Evolutionary conservation across 1,284 basidiomycete species (phyloP).

Genomic region (Sporisorium exsertum): DNA sequence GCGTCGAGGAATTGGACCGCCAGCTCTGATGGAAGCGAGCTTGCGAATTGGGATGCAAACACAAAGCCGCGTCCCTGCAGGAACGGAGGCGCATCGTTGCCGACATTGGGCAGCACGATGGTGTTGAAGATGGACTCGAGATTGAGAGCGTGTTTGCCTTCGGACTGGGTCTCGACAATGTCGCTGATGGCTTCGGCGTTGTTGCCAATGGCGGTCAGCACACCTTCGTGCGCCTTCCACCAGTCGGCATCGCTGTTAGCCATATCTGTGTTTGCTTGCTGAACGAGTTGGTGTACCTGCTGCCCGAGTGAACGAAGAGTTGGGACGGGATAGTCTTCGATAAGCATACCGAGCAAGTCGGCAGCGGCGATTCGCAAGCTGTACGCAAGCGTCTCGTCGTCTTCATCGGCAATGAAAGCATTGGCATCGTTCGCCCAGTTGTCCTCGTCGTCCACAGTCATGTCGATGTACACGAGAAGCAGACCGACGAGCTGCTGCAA

Average conservation of each 20-base stretch:
- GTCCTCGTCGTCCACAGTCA: constrained; percentile 92
- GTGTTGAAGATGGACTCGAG: constrained; percentile 80
- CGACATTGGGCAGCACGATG: constrained; percentile 82
- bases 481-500: constrained; percentile 75
- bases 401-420: constrained; percentile 91
- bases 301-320: constrained; percentile 72
- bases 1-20: constrained; percentile 78
- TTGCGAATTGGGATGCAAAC: constrained; percentile 89
- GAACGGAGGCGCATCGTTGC: constrained; percentile 78
- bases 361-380: constrained; percentile 85
- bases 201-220: constrained; percentile 84
- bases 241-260: constrained; percentile 68
- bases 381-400: constrained; percentile 86
- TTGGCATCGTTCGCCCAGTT: constrained; percentile 90
- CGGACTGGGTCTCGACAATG: constrained; percentile 76
- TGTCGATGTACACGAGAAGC: constrained; percentile 82
- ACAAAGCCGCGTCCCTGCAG: constrained; percentile 93
- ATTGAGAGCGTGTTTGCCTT: constrained; percentile 72
- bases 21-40: constrained; percentile 78
- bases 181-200: constrained; percentile 82
- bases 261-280: constrained; percentile 72
- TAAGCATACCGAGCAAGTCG: constrained; percentile 83
- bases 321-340: constrained; percentile 77
- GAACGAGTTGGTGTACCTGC: constrained; percentile 71
- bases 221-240: constrained; percentile 86